A percentile compares a stretch with the other conserved stretches of the same genome.
phyloP scores from a whole-genome alignment of 1,139 yeast genomes.

The Spencermartinsiella ligniputridi region DNA sequence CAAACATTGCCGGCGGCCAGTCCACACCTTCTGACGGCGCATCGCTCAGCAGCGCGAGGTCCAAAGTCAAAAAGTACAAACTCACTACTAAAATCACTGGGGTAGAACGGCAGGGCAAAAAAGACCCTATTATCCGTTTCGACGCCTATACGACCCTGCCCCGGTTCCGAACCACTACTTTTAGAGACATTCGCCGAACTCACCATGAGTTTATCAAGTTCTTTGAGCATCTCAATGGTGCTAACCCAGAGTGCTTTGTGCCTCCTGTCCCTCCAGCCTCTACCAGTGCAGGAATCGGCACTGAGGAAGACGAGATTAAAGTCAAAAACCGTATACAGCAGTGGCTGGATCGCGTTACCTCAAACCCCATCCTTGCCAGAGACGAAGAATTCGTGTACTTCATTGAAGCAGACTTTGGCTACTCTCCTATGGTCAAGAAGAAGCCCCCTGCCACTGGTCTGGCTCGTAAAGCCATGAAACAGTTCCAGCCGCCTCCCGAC shows the following conservation, averaged over 20 bases:
- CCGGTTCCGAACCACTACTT: conserved; percentile 64
- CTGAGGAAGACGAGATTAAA: conserved; percentile 70
- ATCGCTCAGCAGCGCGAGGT: conserved; percentile 9
- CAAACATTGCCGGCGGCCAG: neutral
- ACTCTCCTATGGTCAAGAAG: conserved; percentile 38
- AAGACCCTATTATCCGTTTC: conserved; percentile 47
- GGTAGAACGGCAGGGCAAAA: conserved; percentile 45
- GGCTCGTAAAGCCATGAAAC: conserved; percentile 83
- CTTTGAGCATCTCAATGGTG: conserved; percentile 70
- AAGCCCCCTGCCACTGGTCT: conserved; percentile 74
- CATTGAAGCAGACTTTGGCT: conserved; percentile 81
- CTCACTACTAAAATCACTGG: conserved; percentile 42
- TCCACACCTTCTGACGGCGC: conserved; percentile 3
- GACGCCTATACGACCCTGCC: conserved; percentile 51
- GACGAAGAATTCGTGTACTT: conserved; percentile 89
- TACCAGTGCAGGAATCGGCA: conserved; percentile 76
- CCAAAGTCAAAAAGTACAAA: conserved; percentile 26
- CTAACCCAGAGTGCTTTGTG: conserved; percentile 88
- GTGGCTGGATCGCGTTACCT: conserved; percentile 77
- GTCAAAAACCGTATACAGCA: conserved; percentile 62
- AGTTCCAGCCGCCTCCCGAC: conserved; percentile 87
- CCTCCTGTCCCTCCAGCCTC: conserved; percentile 77
- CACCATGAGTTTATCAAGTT: conserved; percentile 71
- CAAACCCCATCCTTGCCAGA: conserved; percentile 71
- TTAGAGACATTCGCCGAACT: conserved; percentile 76